A percentile compares a stretch with the other conserved stretches of the same genome.
These are phyloP conservation scores for Capsicum baccatum DNA, from an alignment of 257 asterid genomes.

Conservation along the genomic window DNA sequence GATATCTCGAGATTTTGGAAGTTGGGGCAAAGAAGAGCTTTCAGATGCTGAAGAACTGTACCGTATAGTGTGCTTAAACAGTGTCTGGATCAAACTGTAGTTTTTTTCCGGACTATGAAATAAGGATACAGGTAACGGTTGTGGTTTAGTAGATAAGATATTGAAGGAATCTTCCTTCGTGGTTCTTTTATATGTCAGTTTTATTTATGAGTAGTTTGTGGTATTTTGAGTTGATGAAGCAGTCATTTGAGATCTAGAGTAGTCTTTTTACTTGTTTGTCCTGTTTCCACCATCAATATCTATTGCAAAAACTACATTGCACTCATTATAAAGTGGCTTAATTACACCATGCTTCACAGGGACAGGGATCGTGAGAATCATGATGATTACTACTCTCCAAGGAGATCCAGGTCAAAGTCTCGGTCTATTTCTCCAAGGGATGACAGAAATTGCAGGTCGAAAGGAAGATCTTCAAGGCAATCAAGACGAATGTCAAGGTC, in stretches of 20 bases:
- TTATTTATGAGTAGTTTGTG: conserved; percentile 21
- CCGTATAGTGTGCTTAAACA: conserved; percentile 69
- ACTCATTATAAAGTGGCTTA: background rate
- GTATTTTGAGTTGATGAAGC: conserved; percentile 33
- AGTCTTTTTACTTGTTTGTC: conserved; percentile 21
- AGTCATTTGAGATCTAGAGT: conserved; percentile 22
- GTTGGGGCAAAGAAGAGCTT: conserved; percentile 62
- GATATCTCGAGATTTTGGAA: conserved; percentile 49
- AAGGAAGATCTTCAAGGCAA: conserved; percentile 52
- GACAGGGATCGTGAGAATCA: conserved; percentile 53
- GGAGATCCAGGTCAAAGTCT: conserved; percentile 57
- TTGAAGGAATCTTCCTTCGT: conserved; percentile 34
- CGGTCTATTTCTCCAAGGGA: conserved; percentile 69
- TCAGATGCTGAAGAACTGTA: conserved; percentile 72
- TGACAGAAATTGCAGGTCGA: conserved; percentile 41
- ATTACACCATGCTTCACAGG: conserved; percentile 39
- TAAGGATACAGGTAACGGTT: conserved; percentile 80
- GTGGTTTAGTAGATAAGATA: conserved; percentile 57
- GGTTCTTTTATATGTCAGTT: conserved; percentile 21
- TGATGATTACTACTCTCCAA: conserved; percentile 53
- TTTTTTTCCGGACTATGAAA: conserved; percentile 60
- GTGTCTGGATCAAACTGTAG: conserved; percentile 70
- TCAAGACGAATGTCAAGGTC: conserved; percentile 57
- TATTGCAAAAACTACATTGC: conserved; percentile 19
- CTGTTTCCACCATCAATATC: background rate